phyloP scores from a whole-genome alignment of 306 rosid species.

The Parietaria judaica region DNA sequence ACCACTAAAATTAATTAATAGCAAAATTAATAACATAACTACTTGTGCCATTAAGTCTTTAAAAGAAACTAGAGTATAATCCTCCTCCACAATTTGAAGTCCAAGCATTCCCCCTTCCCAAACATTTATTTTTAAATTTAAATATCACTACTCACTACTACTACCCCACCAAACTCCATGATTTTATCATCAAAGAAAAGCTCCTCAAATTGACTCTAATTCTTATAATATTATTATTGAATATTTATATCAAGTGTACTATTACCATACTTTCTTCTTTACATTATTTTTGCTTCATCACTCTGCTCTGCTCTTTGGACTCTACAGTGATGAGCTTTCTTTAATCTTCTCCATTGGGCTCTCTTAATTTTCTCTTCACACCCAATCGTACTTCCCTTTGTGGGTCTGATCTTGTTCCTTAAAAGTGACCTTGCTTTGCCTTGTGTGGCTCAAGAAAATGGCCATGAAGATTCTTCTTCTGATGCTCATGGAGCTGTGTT shows the following conservation, averaged over 20 bases:
- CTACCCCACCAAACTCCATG: constrained; percentile 28
- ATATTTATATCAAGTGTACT: constrained; percentile 6
- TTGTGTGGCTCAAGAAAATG: constrained; percentile 34
- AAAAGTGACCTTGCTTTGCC: constrained; percentile 28
- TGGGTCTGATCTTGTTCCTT: constrained; percentile 47
- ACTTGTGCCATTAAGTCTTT: no score
- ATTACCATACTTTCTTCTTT: constrained; percentile 13
- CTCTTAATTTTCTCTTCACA: constrained; percentile 7
- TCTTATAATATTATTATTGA: constrained; percentile 1
- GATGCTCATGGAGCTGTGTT: constrained; percentile 41
- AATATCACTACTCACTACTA: not conserved
- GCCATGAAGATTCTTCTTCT: constrained; percentile 15
- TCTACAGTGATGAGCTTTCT: constrained; percentile 20
- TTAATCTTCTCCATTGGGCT: not conserved
- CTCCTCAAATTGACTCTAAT: constrained; percentile 17
- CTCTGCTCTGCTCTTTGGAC: constrained; percentile 28
- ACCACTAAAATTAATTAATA: no score
- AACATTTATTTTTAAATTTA: not conserved
- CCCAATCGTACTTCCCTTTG: constrained; percentile 28
- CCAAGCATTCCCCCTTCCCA: constrained; percentile 27
- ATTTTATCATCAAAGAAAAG: constrained; percentile 10
- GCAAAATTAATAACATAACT: no score
- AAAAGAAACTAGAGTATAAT: not conserved
- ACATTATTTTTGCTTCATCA: constrained; percentile 31
- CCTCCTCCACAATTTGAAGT: constrained; percentile 22